Base-by-base conservation (phyloP, 2,329 filamentous ascomycete genomes). In the Microdochium nivale region DNA sequence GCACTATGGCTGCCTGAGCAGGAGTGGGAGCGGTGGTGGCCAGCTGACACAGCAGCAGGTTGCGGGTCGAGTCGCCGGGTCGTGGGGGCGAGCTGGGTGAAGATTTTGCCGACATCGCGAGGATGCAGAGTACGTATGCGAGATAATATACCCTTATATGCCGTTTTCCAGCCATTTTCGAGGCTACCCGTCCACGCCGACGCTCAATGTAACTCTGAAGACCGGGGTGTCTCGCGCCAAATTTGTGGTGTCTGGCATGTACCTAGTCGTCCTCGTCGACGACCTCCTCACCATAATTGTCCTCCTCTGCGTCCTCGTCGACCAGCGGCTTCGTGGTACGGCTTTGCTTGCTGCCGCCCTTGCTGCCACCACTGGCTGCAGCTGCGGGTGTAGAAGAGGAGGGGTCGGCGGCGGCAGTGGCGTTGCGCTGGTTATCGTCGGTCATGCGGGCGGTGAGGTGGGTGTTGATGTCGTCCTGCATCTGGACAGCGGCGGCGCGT, bases 241-340 rank as follows among this genome's bases (percentile, higher is more conserved):
- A n/a, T n/a, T n/a, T n/a, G n/a, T n/a, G n/a, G n/a, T n/a, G n/a
- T n/a, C n/a, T n/a, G n/a, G n/a, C n/a, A n/a, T n/a, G n/a, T n/a
- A n/a, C n/a, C 49, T 25, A 44, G 16, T 44, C 33, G 51, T 87
- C 85, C 43, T 87, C 84, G 49, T 85, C 83, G 13, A 80, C 72
- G 24, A 84, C 80, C 66, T 95, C 90, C 67, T 95, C 90, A 48
- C 90, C 90, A 64, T 96, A 95, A 63, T 90, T 87, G 60, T 88
- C 81, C 63, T 90, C 87, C 62, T 84, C 82, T 55, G 78, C 77
- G 11, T 67, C 73, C 54, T 84, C 80, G 54, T 81, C 76, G 10
- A 73, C 61, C 47, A 55, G 67, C 68, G 51, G 65, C 67, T 51
- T 67, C 64, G 51, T 69, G 66, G 49, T 69, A n/a, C n/a, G n/a